Evolutionary conservation across 1,284 basidiomycete genomes (phyloP).

Genomic region (Ceratobasidium sp.): DNA sequence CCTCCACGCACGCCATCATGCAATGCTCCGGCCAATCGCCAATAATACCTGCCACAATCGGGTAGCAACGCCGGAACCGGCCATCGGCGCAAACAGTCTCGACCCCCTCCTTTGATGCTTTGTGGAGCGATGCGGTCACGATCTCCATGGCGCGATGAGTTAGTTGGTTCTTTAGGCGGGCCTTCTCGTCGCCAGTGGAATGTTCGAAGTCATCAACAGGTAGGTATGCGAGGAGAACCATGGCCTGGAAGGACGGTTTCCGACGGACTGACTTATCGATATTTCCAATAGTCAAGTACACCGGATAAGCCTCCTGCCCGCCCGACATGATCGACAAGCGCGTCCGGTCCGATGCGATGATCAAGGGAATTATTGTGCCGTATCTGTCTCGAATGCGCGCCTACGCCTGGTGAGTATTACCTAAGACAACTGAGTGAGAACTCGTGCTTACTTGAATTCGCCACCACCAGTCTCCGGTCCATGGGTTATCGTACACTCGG

Average conservation of each 20-base stretch:
- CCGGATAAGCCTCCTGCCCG: conserved; percentile 42
- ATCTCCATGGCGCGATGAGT: conserved; percentile 43
- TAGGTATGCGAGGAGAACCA: conserved; percentile 35
- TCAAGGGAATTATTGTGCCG: conserved; percentile 40
- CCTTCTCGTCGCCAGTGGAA: background rate
- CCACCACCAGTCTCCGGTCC: conserved; percentile 13
- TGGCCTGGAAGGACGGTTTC: conserved; percentile 18
- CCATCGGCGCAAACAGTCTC: conserved; percentile 45
- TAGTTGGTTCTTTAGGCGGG: conserved; percentile 33
- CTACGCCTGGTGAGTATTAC: background rate
- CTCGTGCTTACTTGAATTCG: background rate
- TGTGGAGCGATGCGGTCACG: conserved; percentile 40
- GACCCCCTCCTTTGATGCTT: conserved; percentile 40
- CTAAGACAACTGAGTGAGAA: too few species aligned
- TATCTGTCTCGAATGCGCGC: conserved; percentile 4
- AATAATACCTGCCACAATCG: conserved; percentile 46
- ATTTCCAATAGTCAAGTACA: conserved; percentile 42
- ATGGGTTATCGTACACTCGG: background rate
- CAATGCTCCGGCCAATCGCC: conserved; percentile 49
- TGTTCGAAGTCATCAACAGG: conserved; percentile 27
- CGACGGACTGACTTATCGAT: conserved; percentile 34
- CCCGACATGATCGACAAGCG: conserved; percentile 40
- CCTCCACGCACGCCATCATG: conserved; percentile 43
- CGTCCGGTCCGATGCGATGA: conserved; percentile 45
- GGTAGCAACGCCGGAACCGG: background rate